Evolutionary conservation across 345 rosid species (phyloP).

Genomic region (Ceriops zippeliana): DNA sequence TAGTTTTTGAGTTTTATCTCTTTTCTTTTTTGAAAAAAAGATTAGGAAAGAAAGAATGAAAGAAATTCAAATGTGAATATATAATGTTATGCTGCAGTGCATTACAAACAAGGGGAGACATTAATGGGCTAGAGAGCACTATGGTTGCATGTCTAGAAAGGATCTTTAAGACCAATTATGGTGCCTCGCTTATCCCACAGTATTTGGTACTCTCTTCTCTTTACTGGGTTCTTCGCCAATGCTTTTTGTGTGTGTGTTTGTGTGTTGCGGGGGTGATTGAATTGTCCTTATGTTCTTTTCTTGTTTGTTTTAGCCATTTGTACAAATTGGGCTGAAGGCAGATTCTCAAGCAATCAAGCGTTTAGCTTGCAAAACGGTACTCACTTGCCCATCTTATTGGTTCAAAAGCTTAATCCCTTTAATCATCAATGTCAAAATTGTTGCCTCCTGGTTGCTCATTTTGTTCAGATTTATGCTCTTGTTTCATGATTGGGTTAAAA

Average conservation of each 20-base stretch:
- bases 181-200: constrained; percentile 70
- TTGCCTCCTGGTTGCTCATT: neutral
- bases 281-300: neutral
- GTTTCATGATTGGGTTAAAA: too few species aligned
- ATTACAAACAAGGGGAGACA: constrained; percentile 53
- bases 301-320: constrained; percentile 49
- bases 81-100: constrained; percentile 39
- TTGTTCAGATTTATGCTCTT: neutral
- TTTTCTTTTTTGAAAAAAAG: neutral
- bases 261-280: neutral
- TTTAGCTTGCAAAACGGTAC: constrained; percentile 83
- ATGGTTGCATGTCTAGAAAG: constrained; percentile 68
- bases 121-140: constrained; percentile 50
- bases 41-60: too few species aligned
- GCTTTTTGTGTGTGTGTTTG: neutral
- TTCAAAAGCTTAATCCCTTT: neutral
- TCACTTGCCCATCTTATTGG: constrained; percentile 10
- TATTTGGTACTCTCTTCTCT: constrained; percentile 49
- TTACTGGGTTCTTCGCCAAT: neutral
- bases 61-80: neutral
- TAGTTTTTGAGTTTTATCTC: neutral
- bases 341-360: constrained; percentile 51
- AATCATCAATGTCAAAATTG: neutral
- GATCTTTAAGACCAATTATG: constrained; percentile 64
- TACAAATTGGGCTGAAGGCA: constrained; percentile 67